A percentile compares a stretch with the other conserved stretches of the same genome.
These are phyloP conservation scores for Hypoxylon cercidicola DNA, from an alignment of 495 filamentous ascomycete genomes.

Conservation along the genomic window DNA sequence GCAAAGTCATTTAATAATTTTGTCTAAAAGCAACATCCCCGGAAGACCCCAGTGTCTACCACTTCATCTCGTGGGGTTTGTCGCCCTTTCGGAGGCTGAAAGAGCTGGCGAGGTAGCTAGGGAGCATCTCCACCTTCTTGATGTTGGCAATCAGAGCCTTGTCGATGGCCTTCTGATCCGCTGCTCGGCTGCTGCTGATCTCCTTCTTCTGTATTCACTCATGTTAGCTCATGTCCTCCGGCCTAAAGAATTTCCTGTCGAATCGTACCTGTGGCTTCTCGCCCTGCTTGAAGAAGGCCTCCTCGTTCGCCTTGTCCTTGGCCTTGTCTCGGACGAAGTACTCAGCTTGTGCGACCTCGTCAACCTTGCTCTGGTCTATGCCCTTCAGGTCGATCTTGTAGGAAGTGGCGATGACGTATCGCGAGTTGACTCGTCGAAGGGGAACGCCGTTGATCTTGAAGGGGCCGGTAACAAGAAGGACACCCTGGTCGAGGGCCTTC, in stretches of 20 bases:
- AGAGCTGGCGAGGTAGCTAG: conserved; percentile 86
- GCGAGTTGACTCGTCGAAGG: conserved; percentile 94
- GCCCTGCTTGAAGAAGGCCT: conserved; percentile 99
- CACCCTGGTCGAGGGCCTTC: conserved; percentile 94
- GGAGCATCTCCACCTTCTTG: conserved; percentile 93
- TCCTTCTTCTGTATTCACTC: conserved; percentile 84
- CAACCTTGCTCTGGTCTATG: conserved; percentile 81
- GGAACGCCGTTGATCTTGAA: conserved; percentile 99
- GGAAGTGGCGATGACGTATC: conserved; percentile 98
- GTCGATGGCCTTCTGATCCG: conserved; percentile 97
- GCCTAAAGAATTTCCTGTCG: conserved; percentile 4
- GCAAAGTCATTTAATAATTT: conserved; percentile 49
- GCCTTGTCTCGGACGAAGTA: conserved; percentile 98
- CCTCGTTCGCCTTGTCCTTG: conserved; percentile 87
- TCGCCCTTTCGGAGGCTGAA: conserved; percentile 99
- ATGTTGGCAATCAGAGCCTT: conserved; percentile 89
- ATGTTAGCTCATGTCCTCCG: conserved; percentile 41
- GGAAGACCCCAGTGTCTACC: conserved; percentile 62
- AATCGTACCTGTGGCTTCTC: conserved; percentile 91
- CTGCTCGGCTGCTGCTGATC: conserved; percentile 84
- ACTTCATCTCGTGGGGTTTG: conserved; percentile 97
- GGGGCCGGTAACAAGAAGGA: conserved; percentile 97
- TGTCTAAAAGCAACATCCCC: conserved; percentile 49
- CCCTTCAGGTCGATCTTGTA: conserved; percentile 86
- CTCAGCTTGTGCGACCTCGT: conserved; percentile 82